Base-by-base conservation (phyloP, 2,329 filamentous ascomycete genomes). In the Alternaria longipes region DNA sequence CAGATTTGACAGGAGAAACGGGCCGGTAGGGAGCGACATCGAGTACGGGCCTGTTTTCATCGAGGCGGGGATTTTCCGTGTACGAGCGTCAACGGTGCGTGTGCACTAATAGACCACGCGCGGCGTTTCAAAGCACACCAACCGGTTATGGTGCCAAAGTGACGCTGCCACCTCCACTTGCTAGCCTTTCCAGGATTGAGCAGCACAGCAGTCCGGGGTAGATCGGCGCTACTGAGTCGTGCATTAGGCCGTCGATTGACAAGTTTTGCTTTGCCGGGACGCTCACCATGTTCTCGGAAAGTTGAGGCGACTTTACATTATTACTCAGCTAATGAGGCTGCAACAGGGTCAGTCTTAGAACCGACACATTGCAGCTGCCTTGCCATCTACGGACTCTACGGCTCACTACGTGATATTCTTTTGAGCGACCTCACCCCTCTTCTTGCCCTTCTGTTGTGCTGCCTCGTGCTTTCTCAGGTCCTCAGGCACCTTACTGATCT, bases 391-490 rank as follows among this genome's bases (percentile, higher is more conserved):
- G n/a, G 8, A 18, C n/a, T 16, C 28, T 14, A 34, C 51, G 45
- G 9, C 6, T 26, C 11, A 22, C 41, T 54, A 63, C 8, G 64
- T 64, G n/a, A 62, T 62, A n/a, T 64, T 58, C 56, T 63, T 65
- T 24, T 57, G 56, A 60, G 60, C 56, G 3, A 56, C 45, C 32
- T 64, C 62, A 8, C 62, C 62, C 14, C 60, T 57, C 60, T 65
- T 65, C 38, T 60, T 65, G n/a, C 89, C 89, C 78, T 91, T 94
- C 74, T 93, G 91, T 81, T 97, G 93, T n/a, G 94, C 92, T 1
- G 92, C 90, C 80, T 97, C 93, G 75, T 97, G 94, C 69, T 94
- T 90, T 74, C 91, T 85, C 68, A 98, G 80, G 79, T 98, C 95
- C 68, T 99, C 95, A 0, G 95, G 94, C 26, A 99, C 91, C 75